These are phyloP conservation scores for Zygosaccharomyces bisporus DNA, from an alignment of 805 yeast genomes.

Conservation along the genomic window DNA sequence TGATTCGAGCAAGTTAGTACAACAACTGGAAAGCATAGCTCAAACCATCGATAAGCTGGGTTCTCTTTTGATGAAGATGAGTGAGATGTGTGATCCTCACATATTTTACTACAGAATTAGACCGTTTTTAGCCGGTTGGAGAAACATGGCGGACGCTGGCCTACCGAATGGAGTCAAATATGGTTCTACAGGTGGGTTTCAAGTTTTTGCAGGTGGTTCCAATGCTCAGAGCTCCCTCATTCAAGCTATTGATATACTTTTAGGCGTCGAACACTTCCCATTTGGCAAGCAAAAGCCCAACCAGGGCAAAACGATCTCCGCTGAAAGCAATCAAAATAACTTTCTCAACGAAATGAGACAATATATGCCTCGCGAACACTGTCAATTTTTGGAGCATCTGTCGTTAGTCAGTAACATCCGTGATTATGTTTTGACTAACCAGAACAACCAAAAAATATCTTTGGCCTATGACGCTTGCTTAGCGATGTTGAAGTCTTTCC, in stretches of 20 bases:
- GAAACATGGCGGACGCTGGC: conserved; percentile 84
- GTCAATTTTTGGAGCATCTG: conserved; percentile 64
- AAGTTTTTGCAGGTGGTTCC: conserved; percentile 79
- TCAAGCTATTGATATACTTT: conserved; percentile 75
- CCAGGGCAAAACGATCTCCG: conserved; percentile 25
- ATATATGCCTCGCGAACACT: conserved; percentile 88
- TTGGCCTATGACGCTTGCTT: conserved; percentile 83
- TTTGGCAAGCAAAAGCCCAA: conserved; percentile 55
- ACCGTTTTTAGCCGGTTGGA: conserved; percentile 93
- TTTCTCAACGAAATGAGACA: conserved; percentile 80
- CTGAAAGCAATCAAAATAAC: conserved; percentile 37
- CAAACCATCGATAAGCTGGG: conserved; percentile 72
- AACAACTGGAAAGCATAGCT: conserved; percentile 60
- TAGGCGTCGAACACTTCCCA: conserved; percentile 73
- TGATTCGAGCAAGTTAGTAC: conserved; percentile 41
- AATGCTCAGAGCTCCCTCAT: conserved; percentile 90
- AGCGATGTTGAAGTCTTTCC: conserved; percentile 80
- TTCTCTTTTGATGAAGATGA: conserved; percentile 71
- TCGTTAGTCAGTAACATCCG: conserved; percentile 56
- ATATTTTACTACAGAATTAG: conserved; percentile 81
- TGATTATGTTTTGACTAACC: conserved; percentile 53
- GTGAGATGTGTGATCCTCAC: conserved; percentile 93
- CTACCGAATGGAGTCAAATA: conserved; percentile 74
- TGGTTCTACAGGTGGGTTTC: conserved; percentile 56
- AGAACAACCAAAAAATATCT: conserved; percentile 50